phyloP scores from a whole-genome alignment of 176 grass and related monocot genomes.

The Carex cristatella region DNA sequence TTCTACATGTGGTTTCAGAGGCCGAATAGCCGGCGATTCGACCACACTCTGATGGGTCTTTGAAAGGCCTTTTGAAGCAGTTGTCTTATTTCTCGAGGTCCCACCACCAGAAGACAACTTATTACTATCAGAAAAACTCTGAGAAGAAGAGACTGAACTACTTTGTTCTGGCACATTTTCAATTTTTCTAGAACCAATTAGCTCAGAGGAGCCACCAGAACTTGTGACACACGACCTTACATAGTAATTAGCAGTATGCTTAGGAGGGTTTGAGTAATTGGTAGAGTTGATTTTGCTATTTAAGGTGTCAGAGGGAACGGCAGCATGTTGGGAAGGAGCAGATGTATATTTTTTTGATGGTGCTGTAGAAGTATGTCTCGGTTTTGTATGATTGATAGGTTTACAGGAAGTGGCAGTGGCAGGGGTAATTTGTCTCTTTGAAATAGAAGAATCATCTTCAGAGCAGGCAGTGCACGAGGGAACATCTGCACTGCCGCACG shows the following conservation, averaged over 20 bases:
- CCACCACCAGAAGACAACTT: constrained; percentile 30
- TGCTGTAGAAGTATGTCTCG: not conserved
- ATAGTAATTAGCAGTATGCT: constrained; percentile 35
- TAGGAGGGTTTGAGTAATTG: not conserved
- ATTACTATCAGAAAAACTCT: constrained; percentile 27
- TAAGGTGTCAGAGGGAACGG: constrained; percentile 32
- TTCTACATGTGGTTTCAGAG: constrained; percentile 32
- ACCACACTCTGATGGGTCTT: not conserved
- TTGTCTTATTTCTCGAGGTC: constrained; percentile 29
- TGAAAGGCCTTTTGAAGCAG: constrained; percentile 33
- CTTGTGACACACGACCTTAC: constrained; percentile 40
- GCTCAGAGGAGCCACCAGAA: constrained; percentile 45
- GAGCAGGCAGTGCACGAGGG: constrained; percentile 56
- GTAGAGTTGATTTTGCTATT: constrained; percentile 2
- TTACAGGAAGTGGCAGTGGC: not conserved
- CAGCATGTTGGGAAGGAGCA: constrained; percentile 34
- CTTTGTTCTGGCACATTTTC: constrained; percentile 18
- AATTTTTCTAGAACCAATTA: constrained; percentile 21
- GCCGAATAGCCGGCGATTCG: constrained; percentile 30
- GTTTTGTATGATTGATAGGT: not conserved
- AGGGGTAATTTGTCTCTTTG: constrained; percentile 47
- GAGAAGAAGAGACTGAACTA: constrained; percentile 33
- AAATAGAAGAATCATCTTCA: constrained; percentile 62
- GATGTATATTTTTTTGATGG: constrained; percentile 29
- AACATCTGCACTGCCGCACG: constrained; percentile 62